Percentiles rank a stretch among this genome's conserved stretches.
Evolutionary conservation across 306 rosid species (phyloP).

Genomic region (Urtica urens): DNA sequence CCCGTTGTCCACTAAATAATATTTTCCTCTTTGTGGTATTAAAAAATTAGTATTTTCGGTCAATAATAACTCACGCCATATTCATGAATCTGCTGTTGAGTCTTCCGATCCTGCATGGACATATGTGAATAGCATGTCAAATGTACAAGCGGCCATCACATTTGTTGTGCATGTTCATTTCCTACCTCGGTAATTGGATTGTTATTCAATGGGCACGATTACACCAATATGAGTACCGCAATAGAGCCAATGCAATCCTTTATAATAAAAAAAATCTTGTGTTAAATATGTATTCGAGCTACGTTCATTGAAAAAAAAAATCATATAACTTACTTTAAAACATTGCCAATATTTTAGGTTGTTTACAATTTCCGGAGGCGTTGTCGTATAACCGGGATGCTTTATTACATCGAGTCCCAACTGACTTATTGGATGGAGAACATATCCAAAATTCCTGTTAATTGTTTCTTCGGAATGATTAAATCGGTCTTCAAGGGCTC

Average conservation of each 20-base stretch:
- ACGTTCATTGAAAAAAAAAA: no score
- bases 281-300: no score
- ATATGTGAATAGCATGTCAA: no score
- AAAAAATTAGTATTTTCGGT: background rate
- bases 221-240: no score
- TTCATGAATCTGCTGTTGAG: background rate
- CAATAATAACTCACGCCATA: background rate
- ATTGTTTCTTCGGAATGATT: background rate
- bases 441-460: background rate
- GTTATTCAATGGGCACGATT: no score
- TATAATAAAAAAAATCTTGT: no score
- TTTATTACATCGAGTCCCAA: background rate
- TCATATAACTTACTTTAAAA: background rate
- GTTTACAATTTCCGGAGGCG: background rate
- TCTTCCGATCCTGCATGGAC: background rate
- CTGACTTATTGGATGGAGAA: background rate
- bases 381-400: background rate
- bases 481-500: background rate
- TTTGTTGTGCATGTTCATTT: no score
- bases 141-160: no score
- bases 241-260: background rate
- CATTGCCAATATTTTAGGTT: no score
- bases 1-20: background rate
- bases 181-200: no score
- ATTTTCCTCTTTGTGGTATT: background rate